Evolutionary conservation across 805 yeast genomes (phyloP).

Genomic region (Danielia oregonensis): DNA sequence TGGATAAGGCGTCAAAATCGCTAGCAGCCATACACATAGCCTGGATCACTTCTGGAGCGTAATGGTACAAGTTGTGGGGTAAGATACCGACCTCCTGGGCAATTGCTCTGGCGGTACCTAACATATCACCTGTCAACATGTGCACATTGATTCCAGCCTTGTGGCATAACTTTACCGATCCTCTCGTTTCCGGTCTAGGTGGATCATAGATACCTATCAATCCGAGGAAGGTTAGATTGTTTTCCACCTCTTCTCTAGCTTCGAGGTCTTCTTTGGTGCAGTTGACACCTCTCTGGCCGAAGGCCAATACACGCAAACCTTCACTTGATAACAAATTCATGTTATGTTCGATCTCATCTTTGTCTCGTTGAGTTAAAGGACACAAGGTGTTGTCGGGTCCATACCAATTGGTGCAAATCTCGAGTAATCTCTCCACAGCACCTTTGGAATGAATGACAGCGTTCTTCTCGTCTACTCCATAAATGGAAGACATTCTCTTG

Average conservation of each 20-base stretch:
- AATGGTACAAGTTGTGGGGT: constrained; percentile 44
- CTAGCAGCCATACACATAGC: constrained; percentile 37
- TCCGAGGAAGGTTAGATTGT: constrained; percentile 55
- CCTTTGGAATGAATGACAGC: constrained; percentile 58
- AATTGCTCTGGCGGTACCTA: constrained; percentile 73
- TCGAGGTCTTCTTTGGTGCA: constrained; percentile 12
- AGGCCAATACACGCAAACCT: constrained; percentile 72
- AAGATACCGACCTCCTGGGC: constrained; percentile 79
- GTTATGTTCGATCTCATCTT: constrained; percentile 44
- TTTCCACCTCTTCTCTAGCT: constrained; percentile 44
- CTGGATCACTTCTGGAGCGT: constrained; percentile 29
- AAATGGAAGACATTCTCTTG: constrained; percentile 69
- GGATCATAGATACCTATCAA: constrained; percentile 79
- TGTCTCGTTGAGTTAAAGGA: constrained; percentile 41
- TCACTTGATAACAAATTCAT: constrained; percentile 58
- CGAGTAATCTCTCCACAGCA: constrained; percentile 69
- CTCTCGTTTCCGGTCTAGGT: constrained; percentile 66
- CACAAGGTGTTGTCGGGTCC: constrained; percentile 21
- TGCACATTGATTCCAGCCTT: constrained; percentile 74
- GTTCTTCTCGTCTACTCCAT: constrained; percentile 18
- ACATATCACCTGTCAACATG: constrained; percentile 82
- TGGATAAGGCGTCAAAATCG: constrained; percentile 31
- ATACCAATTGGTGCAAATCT: constrained; percentile 52
- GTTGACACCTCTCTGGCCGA: constrained; percentile 46
- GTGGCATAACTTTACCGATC: constrained; percentile 63